Conservation (phyloP, 805 yeast species). For the Metschnikowia drakensbergensis region DNA sequence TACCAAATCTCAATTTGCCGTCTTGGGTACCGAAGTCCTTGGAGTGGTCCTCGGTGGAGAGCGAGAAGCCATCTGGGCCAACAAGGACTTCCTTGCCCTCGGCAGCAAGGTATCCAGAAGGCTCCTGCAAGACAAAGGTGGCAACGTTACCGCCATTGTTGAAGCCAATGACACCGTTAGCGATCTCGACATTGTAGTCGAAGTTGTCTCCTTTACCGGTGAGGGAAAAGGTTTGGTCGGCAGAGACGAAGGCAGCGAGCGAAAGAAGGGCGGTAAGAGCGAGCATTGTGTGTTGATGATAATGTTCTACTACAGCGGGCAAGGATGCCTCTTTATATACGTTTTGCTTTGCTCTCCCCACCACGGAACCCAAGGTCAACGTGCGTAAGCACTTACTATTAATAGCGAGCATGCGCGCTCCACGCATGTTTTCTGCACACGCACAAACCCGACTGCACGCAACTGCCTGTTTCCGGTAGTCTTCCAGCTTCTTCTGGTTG, state of each 20-base stretch:
- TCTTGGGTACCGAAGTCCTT: conserved; percentile 26
- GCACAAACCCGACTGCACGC: background rate
- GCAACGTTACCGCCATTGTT: conserved; percentile 16
- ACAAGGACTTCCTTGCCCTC: conserved; percentile 20
- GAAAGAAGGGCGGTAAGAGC: conserved; percentile 18
- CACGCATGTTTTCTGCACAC: background rate
- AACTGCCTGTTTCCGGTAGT: too few species aligned
- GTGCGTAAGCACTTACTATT: background rate
- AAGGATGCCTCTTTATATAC: background rate
- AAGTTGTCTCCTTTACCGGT: conserved; percentile 26
- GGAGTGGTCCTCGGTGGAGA: conserved; percentile 20
- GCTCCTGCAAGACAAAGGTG: conserved; percentile 25
- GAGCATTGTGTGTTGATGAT: conserved; percentile 7
- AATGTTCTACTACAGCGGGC: too few species aligned
- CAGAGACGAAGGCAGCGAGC: conserved; percentile 25
- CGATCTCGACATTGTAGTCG: conserved; percentile 18
- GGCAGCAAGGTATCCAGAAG: conserved; percentile 27
- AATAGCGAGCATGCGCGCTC: background rate
- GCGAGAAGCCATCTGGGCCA: conserved; percentile 16
- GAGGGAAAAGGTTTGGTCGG: conserved; percentile 30
- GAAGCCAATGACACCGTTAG: conserved; percentile 1
- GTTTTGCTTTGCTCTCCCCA: background rate
- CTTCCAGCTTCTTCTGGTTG: too few species aligned
- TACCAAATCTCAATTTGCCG: conserved; percentile 24
- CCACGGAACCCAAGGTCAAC: too few species aligned